Evolutionary conservation across 768 basidiomycete genomes (phyloP), one percentile per base, ranked within the genome.

Genomic region (Pisolithus tinctorius): DNA sequence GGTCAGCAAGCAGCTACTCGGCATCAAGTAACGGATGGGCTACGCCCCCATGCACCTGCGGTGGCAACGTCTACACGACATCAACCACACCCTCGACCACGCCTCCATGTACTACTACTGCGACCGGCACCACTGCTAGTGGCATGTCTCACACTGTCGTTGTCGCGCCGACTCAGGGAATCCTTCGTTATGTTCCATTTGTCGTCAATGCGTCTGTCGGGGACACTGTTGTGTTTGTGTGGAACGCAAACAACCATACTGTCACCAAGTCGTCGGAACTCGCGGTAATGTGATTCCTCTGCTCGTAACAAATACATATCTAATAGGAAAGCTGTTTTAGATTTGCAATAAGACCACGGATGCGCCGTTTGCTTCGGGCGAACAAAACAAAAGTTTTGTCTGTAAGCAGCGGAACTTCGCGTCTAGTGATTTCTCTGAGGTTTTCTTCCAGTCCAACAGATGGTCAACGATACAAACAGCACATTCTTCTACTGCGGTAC

Each of bases 181-280:
- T 88, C 52, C 73, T 88, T 48, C 83, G 85, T 53, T 86, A 81
- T 60, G 73, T 88, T 47, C 88, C 88, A 31, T 87, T 86, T 69
- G 81, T 81, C 23, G 66, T 84, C 55, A 86, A 88, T 61, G 87
- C 85, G 4, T 81, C 83, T 29, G 78, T 83, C 53, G 88, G 88
- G 49, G 87, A 89, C 67, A 87, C 84, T 59, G 65, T 91, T 70
- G 71, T 74, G 64, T 90, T 82, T 73, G 72, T 82, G 68, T 92
- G 88, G 88, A 77, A 78, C 50, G 87, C 84, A 48, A 79, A 85
- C 72, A 79, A 78, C 34, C 34, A 34, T 34, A 34, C 34, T 13
- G 34, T 34, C 34, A 34, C 34, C 34, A 34, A 34, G 34, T 34
- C 34, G 2, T 34, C 34, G 34, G 4, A 72, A 43, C 74, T 88